Percentiles rank a stretch among this genome's conserved stretches.
Conservation (phyloP, 768 basidiomycete genomes). For the Naematelia encephala region DNA sequence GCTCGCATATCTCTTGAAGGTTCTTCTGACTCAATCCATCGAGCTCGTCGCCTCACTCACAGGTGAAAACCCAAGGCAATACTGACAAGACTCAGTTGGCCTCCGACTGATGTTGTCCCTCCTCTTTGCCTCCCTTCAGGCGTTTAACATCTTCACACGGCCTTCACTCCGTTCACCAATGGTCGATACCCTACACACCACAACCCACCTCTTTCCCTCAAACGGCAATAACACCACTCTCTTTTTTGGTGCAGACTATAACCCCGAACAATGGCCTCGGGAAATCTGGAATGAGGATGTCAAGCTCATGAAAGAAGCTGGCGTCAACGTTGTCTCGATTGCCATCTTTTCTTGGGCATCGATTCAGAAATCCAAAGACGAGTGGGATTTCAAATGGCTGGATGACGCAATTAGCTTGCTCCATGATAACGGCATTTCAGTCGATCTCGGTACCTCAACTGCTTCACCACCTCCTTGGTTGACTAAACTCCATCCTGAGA, state of each 20-base stretch:
- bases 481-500: slow-evolving; percentile 18
- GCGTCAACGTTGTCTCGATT: slow-evolving; percentile 23
- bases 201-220: too few relatives aligned
- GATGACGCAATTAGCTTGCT: slow-evolving; percentile 16
- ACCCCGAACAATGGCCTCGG: slow-evolving; percentile 20
- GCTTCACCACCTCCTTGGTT: slow-evolving; percentile 27
- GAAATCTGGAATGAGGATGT: slow-evolving; percentile 19
- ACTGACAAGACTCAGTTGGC: too few relatives aligned
- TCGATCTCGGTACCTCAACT: slow-evolving; percentile 19
- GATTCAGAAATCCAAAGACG: slow-evolving; percentile 12
- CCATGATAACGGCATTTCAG: slow-evolving; percentile 14
- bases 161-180: too few relatives aligned
- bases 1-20: too few relatives aligned
- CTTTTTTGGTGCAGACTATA: slow-evolving; percentile 20
- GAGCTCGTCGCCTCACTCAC: too few relatives aligned
- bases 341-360: slow-evolving; percentile 24
- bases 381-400: slow-evolving; percentile 22
- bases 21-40: too few relatives aligned
- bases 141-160: too few relatives aligned
- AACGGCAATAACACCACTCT: too few relatives aligned
- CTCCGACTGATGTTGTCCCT: too few relatives aligned
- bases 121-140: too few relatives aligned
- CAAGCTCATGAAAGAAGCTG: slow-evolving; percentile 21
- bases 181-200: too few relatives aligned
- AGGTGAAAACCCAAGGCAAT: too few relatives aligned